Percentiles rank a stretch among this genome's conserved stretches.
These are phyloP conservation scores for Dictyostelium purpureum DNA, from an alignment of 78 protist genomes.

Conservation along the genomic window DNA sequence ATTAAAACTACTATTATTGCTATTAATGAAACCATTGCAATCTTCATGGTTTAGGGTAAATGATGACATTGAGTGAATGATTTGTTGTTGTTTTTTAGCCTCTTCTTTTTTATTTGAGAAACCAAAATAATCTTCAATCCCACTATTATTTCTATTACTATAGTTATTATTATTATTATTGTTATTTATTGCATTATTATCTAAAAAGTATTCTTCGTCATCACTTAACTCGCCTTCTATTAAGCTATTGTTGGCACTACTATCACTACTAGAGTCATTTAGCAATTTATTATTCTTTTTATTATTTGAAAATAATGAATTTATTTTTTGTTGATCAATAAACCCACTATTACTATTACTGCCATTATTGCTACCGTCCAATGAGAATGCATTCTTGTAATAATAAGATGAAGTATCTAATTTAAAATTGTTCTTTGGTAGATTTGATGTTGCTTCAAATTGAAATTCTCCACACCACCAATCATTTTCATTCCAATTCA, in stretches of 20 bases:
- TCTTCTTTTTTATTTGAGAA: no score
- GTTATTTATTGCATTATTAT: not conserved
- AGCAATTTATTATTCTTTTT: not conserved
- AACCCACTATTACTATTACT: not conserved
- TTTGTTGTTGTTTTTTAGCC: no score
- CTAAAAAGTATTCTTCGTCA: not conserved
- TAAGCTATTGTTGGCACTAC: no score
- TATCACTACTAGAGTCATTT: not conserved
- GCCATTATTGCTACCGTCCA: not conserved
- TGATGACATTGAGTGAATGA: not conserved
- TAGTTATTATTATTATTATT: not conserved
- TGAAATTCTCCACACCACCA: slow-evolving; percentile 78
- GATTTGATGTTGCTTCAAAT: slow-evolving; percentile 2
- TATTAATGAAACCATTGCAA: not conserved
- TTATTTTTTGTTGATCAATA: slow-evolving; percentile 5
- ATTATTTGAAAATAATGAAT: slow-evolving; percentile 4
- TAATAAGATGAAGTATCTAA: slow-evolving; percentile 35
- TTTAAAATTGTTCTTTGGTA: slow-evolving; percentile 45
- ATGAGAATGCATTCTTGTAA: not conserved
- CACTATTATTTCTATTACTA: not conserved
- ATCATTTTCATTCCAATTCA: slow-evolving; percentile 60
- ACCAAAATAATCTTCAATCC: no score
- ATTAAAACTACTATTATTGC: not conserved
- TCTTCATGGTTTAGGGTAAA: not conserved
- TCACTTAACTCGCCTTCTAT: not conserved